A percentile compares a stretch with the other conserved stretches of the same genome.
phyloP scores from a whole-genome alignment of 805 yeast genomes.

The Teunomyces cretensis region DNA sequence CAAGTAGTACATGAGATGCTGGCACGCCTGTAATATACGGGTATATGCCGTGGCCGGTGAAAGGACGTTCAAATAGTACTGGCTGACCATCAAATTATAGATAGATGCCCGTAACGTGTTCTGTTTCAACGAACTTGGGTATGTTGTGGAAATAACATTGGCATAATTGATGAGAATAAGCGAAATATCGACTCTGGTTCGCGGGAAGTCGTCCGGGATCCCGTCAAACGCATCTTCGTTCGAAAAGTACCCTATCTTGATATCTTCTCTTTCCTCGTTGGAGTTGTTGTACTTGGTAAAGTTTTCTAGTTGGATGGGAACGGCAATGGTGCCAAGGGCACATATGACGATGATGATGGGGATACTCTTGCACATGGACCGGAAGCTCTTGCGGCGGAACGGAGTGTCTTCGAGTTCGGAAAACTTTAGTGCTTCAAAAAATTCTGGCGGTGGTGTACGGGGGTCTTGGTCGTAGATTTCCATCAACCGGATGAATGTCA shows the following conservation, averaged over 20 bases:
- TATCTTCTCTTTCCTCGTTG: conserved; percentile 24
- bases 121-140: conserved; percentile 18
- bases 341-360: conserved; percentile 29
- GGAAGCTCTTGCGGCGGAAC: conserved; percentile 19
- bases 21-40: conserved; percentile 24
- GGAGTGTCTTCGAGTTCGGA: conserved; percentile 17
- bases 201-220: conserved; percentile 9
- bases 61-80: conserved; percentile 25
- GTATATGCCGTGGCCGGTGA: conserved; percentile 28
- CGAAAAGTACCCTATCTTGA: conserved; percentile 20
- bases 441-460: conserved; percentile 12
- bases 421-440: conserved; percentile 13
- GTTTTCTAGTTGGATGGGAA: conserved; percentile 34
- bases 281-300: conserved; percentile 27
- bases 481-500: conserved; percentile 19
- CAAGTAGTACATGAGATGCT: conserved; percentile 29
- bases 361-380: conserved; percentile 18
- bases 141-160: conserved; percentile 16
- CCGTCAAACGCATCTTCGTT: conserved; percentile 6
- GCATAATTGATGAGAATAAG: conserved; percentile 22
- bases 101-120: conserved; percentile 17
- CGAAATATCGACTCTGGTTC: conserved; percentile 22
- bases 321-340: conserved; percentile 32
- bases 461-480: conserved; percentile 9
- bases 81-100: conserved; percentile 24